phyloP scores from a whole-genome alignment of 2,329 filamentous ascomycete species.

The Elsinoe fawcettii region DNA sequence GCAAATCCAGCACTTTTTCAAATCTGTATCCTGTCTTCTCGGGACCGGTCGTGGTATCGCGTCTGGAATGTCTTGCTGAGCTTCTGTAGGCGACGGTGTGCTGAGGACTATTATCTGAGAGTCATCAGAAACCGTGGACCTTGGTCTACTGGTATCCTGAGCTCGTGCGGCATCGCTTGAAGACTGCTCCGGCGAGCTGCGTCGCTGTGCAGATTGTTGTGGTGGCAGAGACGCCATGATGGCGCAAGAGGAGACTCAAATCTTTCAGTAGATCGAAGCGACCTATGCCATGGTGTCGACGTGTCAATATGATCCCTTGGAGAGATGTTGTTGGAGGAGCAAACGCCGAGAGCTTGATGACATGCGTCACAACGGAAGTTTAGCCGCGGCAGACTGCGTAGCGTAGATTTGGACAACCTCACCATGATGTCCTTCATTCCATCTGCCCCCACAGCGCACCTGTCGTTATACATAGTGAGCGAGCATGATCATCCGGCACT shows the following conservation, averaged over 20 bases:
- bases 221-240: constrained; percentile 38
- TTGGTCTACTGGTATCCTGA: constrained; percentile 25
- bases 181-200: constrained; percentile 22
- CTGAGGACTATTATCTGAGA: constrained; percentile 41
- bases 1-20: constrained; percentile 61
- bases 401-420: neutral
- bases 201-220: constrained; percentile 30
- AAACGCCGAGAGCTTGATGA: neutral
- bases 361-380: neutral
- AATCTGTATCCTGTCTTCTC: constrained; percentile 28
- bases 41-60: constrained; percentile 4
- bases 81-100: constrained; percentile 24
- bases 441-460: neutral
- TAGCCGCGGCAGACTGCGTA: neutral
- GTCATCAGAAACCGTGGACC: constrained; percentile 37
- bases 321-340: neutral
- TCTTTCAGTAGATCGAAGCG: too few relatives aligned
- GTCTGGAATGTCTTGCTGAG: neutral
- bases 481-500: neutral
- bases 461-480: neutral
- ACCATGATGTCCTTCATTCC: neutral
- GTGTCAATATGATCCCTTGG: neutral
- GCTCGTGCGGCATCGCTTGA: constrained; percentile 21
- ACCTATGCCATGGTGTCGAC: neutral
- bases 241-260: neutral